Conservation (phyloP, 1,284 basidiomycete species). For the Sporisorium sorghi region DNA sequence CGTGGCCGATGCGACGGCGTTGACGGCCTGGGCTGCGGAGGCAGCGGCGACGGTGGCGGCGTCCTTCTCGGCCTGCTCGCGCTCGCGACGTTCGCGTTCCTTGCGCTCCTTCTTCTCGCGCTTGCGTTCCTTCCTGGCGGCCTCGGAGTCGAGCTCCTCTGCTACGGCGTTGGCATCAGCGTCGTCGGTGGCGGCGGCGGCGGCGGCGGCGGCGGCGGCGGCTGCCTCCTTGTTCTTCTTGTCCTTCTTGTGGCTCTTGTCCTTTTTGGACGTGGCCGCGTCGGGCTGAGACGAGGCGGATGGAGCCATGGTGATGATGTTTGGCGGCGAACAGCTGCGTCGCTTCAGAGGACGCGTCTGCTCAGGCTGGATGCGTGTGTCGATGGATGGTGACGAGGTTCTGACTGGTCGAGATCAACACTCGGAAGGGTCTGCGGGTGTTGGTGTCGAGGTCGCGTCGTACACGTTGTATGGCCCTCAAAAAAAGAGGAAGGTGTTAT, state of each 20-base stretch:
- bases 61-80: conserved; percentile 51
- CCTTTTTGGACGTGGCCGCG: conserved; percentile 20
- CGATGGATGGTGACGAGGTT: neutral
- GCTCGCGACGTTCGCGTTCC: conserved; percentile 40
- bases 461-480: neutral
- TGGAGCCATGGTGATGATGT: conserved; percentile 18
- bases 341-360: neutral
- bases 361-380: conserved; percentile 5
- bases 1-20: conserved; percentile 39
- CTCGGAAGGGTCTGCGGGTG: conserved; percentile 5
- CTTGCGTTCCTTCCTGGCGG: conserved; percentile 32
- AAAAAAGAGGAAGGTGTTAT: conserved; percentile 4
- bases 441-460: conserved; percentile 20
- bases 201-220: conserved; percentile 5
- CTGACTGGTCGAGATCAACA: conserved; percentile 8
- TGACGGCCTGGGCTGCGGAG: conserved; percentile 44
- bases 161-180: conserved; percentile 34
- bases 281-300: conserved; percentile 10
- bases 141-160: conserved; percentile 11
- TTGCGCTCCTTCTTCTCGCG: conserved; percentile 52
- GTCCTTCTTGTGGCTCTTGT: conserved; percentile 22
- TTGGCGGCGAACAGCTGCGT: neutral
- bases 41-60: conserved; percentile 51
- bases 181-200: conserved; percentile 17
- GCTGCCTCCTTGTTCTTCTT: conserved; percentile 11